A percentile compares a stretch with the other conserved stretches of the same genome.
Evolutionary conservation across 805 yeast species (phyloP).

Genomic region (Suhomyces sp.): DNA sequence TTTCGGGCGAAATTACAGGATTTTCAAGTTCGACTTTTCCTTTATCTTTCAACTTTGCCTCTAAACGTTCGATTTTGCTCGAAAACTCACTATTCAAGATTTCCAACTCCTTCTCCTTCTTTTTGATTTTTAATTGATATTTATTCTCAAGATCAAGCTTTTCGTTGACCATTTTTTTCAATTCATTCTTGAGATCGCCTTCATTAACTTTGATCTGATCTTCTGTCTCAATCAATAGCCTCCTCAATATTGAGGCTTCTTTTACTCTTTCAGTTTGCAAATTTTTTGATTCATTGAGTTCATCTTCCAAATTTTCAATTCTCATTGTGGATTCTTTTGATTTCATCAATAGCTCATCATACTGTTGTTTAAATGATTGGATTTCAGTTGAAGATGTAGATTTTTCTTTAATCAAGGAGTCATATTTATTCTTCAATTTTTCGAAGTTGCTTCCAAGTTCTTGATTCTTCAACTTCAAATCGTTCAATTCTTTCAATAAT

Average conservation of each 20-base stretch:
- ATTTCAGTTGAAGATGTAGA: constrained; percentile 41
- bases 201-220: constrained; percentile 50
- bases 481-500: constrained; percentile 37
- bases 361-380: constrained; percentile 55
- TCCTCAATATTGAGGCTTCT: constrained; percentile 72
- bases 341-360: constrained; percentile 69
- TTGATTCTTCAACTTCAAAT: constrained; percentile 45
- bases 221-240: constrained; percentile 67
- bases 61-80: constrained; percentile 41
- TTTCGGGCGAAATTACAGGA: not conserved
- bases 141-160: constrained; percentile 59
- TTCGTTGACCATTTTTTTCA: constrained; percentile 57
- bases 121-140: constrained; percentile 44
- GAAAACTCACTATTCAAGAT: constrained; percentile 45
- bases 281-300: constrained; percentile 70
- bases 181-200: constrained; percentile 55
- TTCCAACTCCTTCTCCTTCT: constrained; percentile 65
- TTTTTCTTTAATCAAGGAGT: constrained; percentile 31
- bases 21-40: constrained; percentile 1
- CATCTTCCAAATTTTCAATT: constrained; percentile 74
- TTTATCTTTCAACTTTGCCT: constrained; percentile 23
- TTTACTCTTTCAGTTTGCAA: constrained; percentile 77
- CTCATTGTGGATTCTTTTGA: constrained; percentile 61
- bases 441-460: constrained; percentile 39
- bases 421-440: constrained; percentile 37